Base-by-base conservation (phyloP, 768 basidiomycete genomes). In the Pleurotus tuber-regium region DNA sequence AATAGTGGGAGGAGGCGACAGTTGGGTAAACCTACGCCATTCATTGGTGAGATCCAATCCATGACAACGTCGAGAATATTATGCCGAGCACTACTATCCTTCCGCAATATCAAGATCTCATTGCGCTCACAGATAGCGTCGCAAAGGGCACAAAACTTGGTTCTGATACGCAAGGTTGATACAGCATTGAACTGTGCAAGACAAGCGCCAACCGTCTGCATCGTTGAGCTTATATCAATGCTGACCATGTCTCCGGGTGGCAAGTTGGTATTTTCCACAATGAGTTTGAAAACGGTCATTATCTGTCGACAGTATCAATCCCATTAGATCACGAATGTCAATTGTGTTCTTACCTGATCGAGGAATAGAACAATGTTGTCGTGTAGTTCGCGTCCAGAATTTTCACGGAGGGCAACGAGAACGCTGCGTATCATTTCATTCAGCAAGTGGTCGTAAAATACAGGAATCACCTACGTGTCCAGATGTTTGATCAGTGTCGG, bases 291-390 rank as follows among this genome's bases (percentile, higher is more conserved):
- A 24, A 95, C 82, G 0, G 82, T 74, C 43, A 90, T 81, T 54
- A 86, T 82, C 86, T 95, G 62, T 24, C 53, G 43, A n/a, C 11
- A 38, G 42, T n/a, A n/a, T n/a, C n/a, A n/a, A n/a, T n/a, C n/a
- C n/a, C n/a, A n/a, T n/a, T n/a, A n/a, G n/a, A n/a, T n/a, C n/a
- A n/a, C n/a, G n/a, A n/a, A n/a, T n/a, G n/a, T n/a, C n/a, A n/a
- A n/a, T n/a, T n/a, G n/a, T n/a, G n/a, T n/a, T n/a, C n/a, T 16
- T 46, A 87, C 90, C 74, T 92, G 90, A 26, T 93, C 91, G 16
- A 89, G 70, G 62, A 92, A 84, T 26, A 87, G 50, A 6, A 74
- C 58, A 29, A 75, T 70, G 4, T 66, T 60, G 5, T 79, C 75
- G 3, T 65, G 65, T 30, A 73, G 63, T 31, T 77, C 33, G 51